Base-by-base conservation (phyloP, 257 asterid genomes). In the Craterostigma plantagineum region DNA sequence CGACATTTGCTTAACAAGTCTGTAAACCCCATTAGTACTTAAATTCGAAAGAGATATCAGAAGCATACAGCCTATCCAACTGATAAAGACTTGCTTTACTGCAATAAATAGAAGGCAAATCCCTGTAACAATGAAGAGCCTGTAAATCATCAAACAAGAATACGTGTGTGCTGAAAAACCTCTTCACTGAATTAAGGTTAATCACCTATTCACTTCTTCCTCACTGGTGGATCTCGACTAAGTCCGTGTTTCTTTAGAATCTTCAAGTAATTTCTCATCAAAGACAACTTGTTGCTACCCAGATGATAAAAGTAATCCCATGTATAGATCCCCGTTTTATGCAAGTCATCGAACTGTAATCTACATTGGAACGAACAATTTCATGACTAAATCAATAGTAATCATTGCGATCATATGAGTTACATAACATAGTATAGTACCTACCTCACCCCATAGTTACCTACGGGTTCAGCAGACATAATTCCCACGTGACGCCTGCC, bases 401-500 rank as follows among this genome's bases (percentile, higher is more conserved):
- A 14, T 40, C n/a, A 40, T 11, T 5, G 45, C 2, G 15, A 10
- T 40, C 45, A 5, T 40, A 10, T 36, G 14, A 12, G 11, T 40
- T 8, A 3, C 13, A 16, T 14, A n/a, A n/a, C 13, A 7, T n/a
- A n/a, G n/a, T n/a, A n/a, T 16, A 8, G 36, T 42, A 12, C 47
- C 11, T 67, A 81, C 97, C 97, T 87, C 59, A 82, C 77, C 55
- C 98, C 92, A 42, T 87, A 87, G 71, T 82, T 85, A 36, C 95
- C 95, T 35, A 87, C 56, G 36, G 93, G 85, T 57, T 81, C 83
- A 10, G 93, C 85, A 11, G 92, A 78, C 83, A 66, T 70, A 69
- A 87, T 78, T 8, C 97, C 92, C 13, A 68, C 83, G 36, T 73
- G 59, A 46, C 92, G 75, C 67, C 97, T 61, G 53, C 95, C 97